Evolutionary conservation across 345 rosid species (phyloP).

Genomic region (Kernera saxatilis): DNA sequence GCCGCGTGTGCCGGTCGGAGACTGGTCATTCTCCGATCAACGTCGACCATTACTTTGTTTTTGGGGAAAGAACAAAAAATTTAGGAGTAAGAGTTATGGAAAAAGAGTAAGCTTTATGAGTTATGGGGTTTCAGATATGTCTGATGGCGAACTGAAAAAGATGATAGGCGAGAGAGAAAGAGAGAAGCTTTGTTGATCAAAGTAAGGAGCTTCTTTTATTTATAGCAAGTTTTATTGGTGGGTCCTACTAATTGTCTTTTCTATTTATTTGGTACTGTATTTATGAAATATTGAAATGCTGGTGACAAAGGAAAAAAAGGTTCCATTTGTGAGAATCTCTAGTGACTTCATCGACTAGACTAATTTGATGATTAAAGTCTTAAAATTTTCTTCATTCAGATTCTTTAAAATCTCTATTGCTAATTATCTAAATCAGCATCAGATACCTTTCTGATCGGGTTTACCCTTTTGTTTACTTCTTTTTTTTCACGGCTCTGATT

Average conservation of each 20-base stretch:
- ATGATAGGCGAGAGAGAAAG: conserved; percentile 13
- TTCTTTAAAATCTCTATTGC: not conserved
- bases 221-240: conserved; percentile 31
- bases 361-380: conserved; percentile 28
- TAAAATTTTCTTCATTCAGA: conserved; percentile 1
- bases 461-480: conserved; percentile 19
- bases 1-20: conserved; percentile 87
- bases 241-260: conserved; percentile 22
- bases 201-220: conserved; percentile 11
- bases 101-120: conserved; percentile 25
- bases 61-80: not conserved
- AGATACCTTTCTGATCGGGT: conserved; percentile 33
- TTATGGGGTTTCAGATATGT: conserved; percentile 35
- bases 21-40: conserved; percentile 90
- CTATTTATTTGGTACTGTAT: not conserved
- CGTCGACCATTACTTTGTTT: conserved; percentile 66
- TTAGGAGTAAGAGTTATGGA: not conserved
- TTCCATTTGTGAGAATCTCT: conserved; percentile 26
- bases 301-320: too few relatives aligned
- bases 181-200: conserved; percentile 18
- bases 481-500: conserved; percentile 32
- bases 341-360: conserved; percentile 25
- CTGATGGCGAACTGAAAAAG: conserved; percentile 26
- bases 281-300: not conserved
- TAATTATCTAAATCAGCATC: conserved; percentile 15